These are phyloP conservation scores for Fomitopsis pinicola DNA, from an alignment of 1,284 basidiomycete genomes.

Conservation along the genomic window DNA sequence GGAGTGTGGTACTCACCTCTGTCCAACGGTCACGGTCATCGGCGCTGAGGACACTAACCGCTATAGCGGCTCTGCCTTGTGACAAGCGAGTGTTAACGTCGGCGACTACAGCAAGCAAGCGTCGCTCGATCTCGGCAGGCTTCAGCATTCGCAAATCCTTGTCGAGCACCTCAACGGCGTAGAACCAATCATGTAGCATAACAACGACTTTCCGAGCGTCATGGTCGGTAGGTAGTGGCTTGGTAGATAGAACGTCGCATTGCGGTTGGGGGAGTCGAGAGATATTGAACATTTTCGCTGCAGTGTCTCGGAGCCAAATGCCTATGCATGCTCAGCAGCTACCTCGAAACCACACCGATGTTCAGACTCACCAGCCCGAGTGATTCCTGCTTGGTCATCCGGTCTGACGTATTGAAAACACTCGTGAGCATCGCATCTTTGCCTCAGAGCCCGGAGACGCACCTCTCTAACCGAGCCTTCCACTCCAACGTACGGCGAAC, in stretches of 20 bases:
- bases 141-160: conserved; percentile 29
- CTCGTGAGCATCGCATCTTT: neutral
- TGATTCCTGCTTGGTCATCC: conserved; percentile 52
- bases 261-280: conserved; percentile 65
- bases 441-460: conserved; percentile 16
- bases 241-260: conserved; percentile 61
- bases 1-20: conserved; percentile 42
- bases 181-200: conserved; percentile 79
- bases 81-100: conserved; percentile 61
- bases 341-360: conserved; percentile 3
- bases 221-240: conserved; percentile 36
- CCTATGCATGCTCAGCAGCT: conserved; percentile 31
- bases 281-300: conserved; percentile 70
- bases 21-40: conserved; percentile 87
- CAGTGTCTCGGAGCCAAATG: conserved; percentile 59
- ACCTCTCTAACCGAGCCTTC: conserved; percentile 68
- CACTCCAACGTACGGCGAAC: conserved; percentile 76
- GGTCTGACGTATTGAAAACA: neutral
- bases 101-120: conserved; percentile 60
- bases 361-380: conserved; percentile 42
- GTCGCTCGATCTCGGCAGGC: conserved; percentile 59
- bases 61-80: conserved; percentile 50
- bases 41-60: conserved; percentile 74
- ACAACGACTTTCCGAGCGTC: conserved; percentile 64
- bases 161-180: conserved; percentile 71